Percentiles rank a stretch among this genome's conserved stretches.
phyloP scores from a whole-genome alignment of 192 early-diverging fungal species.

The Lunasporangiospora selenospora region DNA sequence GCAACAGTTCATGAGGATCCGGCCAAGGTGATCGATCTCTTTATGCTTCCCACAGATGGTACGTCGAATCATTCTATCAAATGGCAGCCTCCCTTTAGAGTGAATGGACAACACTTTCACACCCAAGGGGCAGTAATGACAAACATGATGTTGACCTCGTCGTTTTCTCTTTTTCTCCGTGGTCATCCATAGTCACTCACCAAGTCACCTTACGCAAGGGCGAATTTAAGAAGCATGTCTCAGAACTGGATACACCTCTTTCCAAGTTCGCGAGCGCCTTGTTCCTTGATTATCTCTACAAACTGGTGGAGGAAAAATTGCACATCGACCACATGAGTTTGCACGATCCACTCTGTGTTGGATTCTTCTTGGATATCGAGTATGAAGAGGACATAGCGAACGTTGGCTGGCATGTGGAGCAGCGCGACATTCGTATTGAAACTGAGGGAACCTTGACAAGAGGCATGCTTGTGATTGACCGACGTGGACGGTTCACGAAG shows the following conservation, averaged over 20 bases:
- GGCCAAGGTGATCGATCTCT: conserved; percentile 27
- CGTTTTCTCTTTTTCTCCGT: conserved; percentile 2
- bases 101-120: too few species aligned
- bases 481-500: conserved; percentile 23
- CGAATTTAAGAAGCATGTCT: conserved; percentile 23
- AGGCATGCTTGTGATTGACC: conserved; percentile 52
- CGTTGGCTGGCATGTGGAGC: conserved; percentile 44
- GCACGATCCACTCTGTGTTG: conserved; percentile 49
- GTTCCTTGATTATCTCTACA: conserved; percentile 23
- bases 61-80: conserved; percentile 4
- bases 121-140: too few species aligned
- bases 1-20: conserved; percentile 40
- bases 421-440: conserved; percentile 55
- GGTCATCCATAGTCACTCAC: conserved; percentile 18
- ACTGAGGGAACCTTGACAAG: conserved; percentile 47
- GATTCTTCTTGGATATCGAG: conserved; percentile 47
- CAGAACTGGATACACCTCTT: conserved; percentile 25
- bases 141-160: too few species aligned
- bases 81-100: too few species aligned
- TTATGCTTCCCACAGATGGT: conserved; percentile 59
- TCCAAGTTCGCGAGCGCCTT: conserved; percentile 21
- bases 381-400: conserved; percentile 20
- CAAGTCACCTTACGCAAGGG: conserved; percentile 11
- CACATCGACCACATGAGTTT: conserved; percentile 22
- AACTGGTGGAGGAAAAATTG: conserved; percentile 9